Base-by-base conservation (phyloP, 2,329 filamentous ascomycete genomes). In the Aspergillaceae sp. region DNA sequence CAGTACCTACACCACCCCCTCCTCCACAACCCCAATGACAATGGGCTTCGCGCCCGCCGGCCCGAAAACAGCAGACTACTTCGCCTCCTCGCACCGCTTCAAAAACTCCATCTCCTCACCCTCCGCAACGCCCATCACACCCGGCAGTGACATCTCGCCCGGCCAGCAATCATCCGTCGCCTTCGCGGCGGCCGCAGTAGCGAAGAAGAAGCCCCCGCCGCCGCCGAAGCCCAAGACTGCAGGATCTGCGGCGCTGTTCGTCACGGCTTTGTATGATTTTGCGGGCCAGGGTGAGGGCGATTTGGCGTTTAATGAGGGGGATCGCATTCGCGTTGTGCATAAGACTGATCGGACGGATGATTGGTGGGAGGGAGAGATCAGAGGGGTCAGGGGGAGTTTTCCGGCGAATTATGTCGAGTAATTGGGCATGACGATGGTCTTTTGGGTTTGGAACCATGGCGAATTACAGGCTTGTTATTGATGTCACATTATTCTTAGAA, bases 361-460 rank as follows among this genome's bases (percentile, higher is more conserved):
- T 61, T 94, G 87, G 87, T 94, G 87, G 87, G 79, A 87, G 51
- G 87, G 87, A 8, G 86, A 92, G 64, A 52, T 90, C 9, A 72
- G 73, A 36, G 87, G 87, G 0, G 64, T 72, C 28, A 77, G 74
- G 59, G 87, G 87, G 3, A 82, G 74, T 54, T 94, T 94, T 61
- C 87, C 87, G 1, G 87, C 87, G 5, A 94, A 94, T 65, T 94
- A 94, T 67, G 87, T 84, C 59, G 76, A 76, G 56, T 63, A 43
- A 56, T 7, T 29, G 19, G 10, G 32, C 8, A 42, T 19, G 19
- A 19, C 2, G 19, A 19, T 19, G 19, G 19, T 19, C 19, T 19
- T 19, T 19, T 19, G 19, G 19, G 19, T 19, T 19, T 19, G 19
- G 19, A 19, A 19, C 19, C 19, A 1, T 19, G 19, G 19, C 19